Conservation (phyloP, 805 yeast species). For the Candida koratica region DNA sequence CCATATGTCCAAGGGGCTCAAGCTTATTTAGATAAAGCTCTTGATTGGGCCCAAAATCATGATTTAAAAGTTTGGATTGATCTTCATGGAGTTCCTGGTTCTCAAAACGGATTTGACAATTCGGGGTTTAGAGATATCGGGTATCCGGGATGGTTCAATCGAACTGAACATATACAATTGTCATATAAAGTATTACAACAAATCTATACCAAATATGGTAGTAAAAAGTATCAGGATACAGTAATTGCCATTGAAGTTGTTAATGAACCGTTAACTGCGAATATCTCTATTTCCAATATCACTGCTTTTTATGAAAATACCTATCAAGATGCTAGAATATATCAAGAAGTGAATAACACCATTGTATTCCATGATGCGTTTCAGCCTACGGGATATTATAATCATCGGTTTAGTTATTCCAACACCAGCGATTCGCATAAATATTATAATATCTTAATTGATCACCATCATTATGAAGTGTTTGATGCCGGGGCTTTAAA, state of each 20-base stretch:
- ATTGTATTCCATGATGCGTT: conserved; percentile 68
- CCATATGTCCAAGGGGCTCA: conserved; percentile 71
- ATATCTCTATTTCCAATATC: conserved; percentile 20
- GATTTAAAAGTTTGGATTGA: conserved; percentile 71
- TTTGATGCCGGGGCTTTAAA: conserved; percentile 26
- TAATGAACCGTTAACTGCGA: conserved; percentile 37
- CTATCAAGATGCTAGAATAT: conserved; percentile 30
- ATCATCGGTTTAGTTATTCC: conserved; percentile 18
- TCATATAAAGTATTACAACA: conserved; percentile 31
- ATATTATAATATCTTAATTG: conserved; percentile 33
- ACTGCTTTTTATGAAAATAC: conserved; percentile 27
- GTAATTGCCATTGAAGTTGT: conserved; percentile 38
- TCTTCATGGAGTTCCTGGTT: conserved; percentile 79
- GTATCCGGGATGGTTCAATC: conserved; percentile 34
- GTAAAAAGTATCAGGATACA: conserved; percentile 23
- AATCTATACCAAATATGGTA: conserved; percentile 35
- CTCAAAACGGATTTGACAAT: conserved; percentile 85
- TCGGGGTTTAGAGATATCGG: conserved; percentile 57
- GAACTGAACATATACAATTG: conserved; percentile 23
- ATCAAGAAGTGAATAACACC: conserved; percentile 33
- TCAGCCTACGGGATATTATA: conserved; percentile 52
- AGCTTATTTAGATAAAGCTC: conserved; percentile 57
- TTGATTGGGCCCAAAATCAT: conserved; percentile 62
- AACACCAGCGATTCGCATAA: conserved; percentile 11
- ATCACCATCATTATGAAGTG: conserved; percentile 41